Percentiles rank a stretch among this genome's conserved stretches.
Evolutionary conservation across 768 basidiomycete genomes (phyloP).

Genomic region (Ephemerocybe angulata): DNA sequence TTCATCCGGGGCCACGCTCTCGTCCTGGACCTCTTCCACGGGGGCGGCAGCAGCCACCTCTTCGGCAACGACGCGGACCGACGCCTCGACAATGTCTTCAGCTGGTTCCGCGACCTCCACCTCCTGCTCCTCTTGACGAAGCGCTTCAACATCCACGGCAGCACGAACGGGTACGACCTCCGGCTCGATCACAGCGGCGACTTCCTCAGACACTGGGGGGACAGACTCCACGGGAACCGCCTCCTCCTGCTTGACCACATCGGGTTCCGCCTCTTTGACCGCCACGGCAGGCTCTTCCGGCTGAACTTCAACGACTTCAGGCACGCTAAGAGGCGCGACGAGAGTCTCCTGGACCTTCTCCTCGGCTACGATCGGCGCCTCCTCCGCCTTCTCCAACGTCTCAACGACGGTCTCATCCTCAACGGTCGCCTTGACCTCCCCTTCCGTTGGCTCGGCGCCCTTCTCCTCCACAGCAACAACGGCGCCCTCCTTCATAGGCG

Average conservation of each 20-base stretch:
- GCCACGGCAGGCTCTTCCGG: no score
- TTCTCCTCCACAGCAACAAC: slow-evolving; percentile 2
- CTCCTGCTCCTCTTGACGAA: no score
- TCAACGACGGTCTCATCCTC: neutral
- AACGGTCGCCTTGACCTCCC: neutral
- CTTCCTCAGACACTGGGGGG: no score
- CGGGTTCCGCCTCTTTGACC: slow-evolving; percentile 7
- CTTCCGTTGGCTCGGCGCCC: slow-evolving; percentile 6
- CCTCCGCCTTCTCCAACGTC: slow-evolving; percentile 1
- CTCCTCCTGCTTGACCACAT: neutral
- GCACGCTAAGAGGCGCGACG: slow-evolving; percentile 1
- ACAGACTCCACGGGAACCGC: neutral
- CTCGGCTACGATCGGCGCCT: neutral
- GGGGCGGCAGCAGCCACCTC: neutral
- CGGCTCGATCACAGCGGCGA: no score
- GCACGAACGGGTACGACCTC: no score
- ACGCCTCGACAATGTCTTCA: no score
- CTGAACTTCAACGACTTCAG: no score
- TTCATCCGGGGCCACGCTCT: neutral
- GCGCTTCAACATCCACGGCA: no score
- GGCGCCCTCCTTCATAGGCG: neutral
- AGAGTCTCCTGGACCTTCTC: neutral
- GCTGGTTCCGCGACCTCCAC: no score
- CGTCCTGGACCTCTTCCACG: neutral
- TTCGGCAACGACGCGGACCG: neutral